Percentiles rank a stretch among this genome's conserved stretches.
phyloP scores from a whole-genome alignment of 2,329 filamentous ascomycete genomes.

The Chaetomiaceae sp. region DNA sequence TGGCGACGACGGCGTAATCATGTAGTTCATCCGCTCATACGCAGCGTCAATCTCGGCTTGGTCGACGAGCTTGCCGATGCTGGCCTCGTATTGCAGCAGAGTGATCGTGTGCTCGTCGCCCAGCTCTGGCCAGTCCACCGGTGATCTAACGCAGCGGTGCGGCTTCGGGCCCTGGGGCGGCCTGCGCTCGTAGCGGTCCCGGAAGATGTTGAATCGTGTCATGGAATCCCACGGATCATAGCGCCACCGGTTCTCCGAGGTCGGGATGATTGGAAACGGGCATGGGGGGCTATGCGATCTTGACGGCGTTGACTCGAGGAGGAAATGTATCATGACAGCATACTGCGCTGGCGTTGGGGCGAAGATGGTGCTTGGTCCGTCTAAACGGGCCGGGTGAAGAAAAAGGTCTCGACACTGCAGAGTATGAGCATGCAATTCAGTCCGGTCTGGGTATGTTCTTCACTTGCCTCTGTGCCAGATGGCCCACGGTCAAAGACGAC shows the following conservation, averaged over 20 bases:
- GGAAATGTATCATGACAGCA: neutral
- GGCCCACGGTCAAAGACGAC: constrained; percentile 14
- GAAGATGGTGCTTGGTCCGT: neutral
- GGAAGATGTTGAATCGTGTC: constrained; percentile 2
- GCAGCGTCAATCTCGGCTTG: neutral
- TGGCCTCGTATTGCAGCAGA: neutral
- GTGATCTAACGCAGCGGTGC: neutral
- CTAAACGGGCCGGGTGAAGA: neutral
- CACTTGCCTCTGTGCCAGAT: neutral
- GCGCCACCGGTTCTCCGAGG: neutral
- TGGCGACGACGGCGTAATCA: neutral
- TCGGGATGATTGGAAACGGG: neutral
- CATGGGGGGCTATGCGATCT: neutral
- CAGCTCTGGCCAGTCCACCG: neutral
- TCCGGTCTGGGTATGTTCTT: neutral
- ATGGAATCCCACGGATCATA: constrained; percentile 1
- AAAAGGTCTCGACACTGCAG: neutral
- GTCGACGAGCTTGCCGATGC: neutral
- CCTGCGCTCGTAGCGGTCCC: constrained; percentile 3
- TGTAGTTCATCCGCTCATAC: neutral
- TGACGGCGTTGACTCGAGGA: neutral
- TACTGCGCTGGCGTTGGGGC: neutral
- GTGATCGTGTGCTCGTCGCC: neutral
- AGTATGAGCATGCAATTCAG: neutral
- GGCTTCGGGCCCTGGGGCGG: neutral